Evolutionary conservation across 768 basidiomycete genomes (phyloP), one percentile per base, ranked within the genome.

Genomic region (Leccinum imitatum): DNA sequence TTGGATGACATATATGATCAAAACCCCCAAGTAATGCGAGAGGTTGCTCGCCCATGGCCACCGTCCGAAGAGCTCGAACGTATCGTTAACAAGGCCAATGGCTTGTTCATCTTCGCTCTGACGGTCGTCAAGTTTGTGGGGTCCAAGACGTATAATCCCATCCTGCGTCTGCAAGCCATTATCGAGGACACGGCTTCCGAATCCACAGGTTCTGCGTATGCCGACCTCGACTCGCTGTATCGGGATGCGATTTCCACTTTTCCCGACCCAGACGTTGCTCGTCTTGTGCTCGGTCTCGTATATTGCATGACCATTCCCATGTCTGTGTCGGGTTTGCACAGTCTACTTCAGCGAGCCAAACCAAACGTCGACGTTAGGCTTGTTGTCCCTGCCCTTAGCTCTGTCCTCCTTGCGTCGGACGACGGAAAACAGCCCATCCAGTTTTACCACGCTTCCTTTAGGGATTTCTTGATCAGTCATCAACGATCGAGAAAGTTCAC

Each of bases 51-150:
- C 5, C 64, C 65, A 7, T 72, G 71, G 71, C 71, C 71, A 6
- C 61, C 67, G 3, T 54, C 58, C 1, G 61, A 63, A 19, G 66
- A 65, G n/a, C 55, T 71, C 5, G 63, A 68, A n/a, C 57, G 52
- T 13, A 60, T 62, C 9, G 64, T 72, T 11, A 30, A 58, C 5
- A 64, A 65, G 35, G 59, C 71, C 0, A 60, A 62, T 0, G 67
- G 71, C 1, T 62, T 71, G 10, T 73, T 73, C 50, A 68, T 71
- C 10, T 70, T 70, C 50, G 64, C 71, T 2, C 39, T 71, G 23
- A 70, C 72, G 1, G 67, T 72, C 6, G 55, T 69, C 53, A 68
- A 68, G 50, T 73, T 68, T 46, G 62, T 72, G 8, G 69, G 63
- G 21, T 60, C 59, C n/a, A 52, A 58, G 23, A 54, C 65, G 3